Evolutionary conservation across 1,139 yeast species (phyloP).

Genomic region (Geotrichum histeridarum): DNA sequence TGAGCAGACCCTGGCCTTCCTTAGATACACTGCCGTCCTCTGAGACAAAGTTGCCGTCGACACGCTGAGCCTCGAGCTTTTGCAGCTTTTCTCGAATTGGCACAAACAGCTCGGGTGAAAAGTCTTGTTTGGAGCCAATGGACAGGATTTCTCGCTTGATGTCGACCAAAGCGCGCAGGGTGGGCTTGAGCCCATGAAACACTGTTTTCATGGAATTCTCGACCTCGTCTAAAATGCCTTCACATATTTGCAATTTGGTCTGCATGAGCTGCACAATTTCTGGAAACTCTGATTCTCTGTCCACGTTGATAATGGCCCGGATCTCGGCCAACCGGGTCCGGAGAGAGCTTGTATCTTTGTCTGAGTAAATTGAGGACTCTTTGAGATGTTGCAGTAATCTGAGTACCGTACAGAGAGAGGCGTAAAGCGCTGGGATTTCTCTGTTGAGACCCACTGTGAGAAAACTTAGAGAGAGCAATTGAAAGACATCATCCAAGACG

Average conservation of each 20-base stretch:
- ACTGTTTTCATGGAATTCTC: constrained; percentile 28
- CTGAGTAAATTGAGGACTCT: constrained; percentile 76
- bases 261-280: constrained; percentile 32
- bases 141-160: constrained; percentile 52
- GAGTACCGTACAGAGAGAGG: constrained; percentile 77
- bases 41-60: constrained; percentile 43
- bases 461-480: constrained; percentile 74
- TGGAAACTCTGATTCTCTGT: constrained; percentile 29
- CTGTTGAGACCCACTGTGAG: constrained; percentile 86
- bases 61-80: constrained; percentile 43
- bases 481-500: constrained; percentile 80
- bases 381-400: constrained; percentile 73
- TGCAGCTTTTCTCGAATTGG: constrained; percentile 40
- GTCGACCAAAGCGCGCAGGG: constrained; percentile 39
- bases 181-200: constrained; percentile 31
- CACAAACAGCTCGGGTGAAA: constrained; percentile 34
- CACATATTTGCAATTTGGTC: constrained; percentile 30
- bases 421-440: constrained; percentile 88
- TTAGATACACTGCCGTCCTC: constrained; percentile 24
- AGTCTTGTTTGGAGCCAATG: constrained; percentile 43
- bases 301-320: constrained; percentile 48
- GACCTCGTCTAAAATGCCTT: constrained; percentile 25
- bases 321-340: constrained; percentile 65
- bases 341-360: constrained; percentile 75
- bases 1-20: constrained; percentile 53